A percentile compares a stretch with the other conserved stretches of the same genome.
These are phyloP conservation scores for Phytophthora ohioensis DNA, from an alignment of 352 stramenopile genomes.

Conservation along the genomic window DNA sequence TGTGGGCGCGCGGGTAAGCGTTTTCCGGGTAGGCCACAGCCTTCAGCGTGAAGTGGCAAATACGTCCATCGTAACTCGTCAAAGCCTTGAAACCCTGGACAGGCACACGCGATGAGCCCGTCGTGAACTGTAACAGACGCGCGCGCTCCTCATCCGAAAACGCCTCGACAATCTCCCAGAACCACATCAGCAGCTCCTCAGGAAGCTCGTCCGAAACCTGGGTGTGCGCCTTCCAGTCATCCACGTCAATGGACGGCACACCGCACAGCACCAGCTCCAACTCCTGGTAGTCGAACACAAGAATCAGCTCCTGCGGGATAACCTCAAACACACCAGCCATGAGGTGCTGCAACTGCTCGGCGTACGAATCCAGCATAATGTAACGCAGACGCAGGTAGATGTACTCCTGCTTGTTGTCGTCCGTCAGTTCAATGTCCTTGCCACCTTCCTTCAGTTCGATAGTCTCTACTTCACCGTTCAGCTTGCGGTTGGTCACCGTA, in stretches of 20 bases:
- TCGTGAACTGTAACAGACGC: constrained; percentile 87
- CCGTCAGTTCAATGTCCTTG: constrained; percentile 90
- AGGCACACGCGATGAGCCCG: constrained; percentile 85
- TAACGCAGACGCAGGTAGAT: constrained; percentile 96
- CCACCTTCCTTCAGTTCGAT: constrained; percentile 88
- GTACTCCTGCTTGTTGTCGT: constrained; percentile 98
- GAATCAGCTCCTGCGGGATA: constrained; percentile 90
- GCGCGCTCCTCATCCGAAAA: constrained; percentile 81
- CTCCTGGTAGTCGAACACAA: constrained; percentile 88
- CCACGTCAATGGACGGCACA: constrained; percentile 82
- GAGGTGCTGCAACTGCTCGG: constrained; percentile 93
- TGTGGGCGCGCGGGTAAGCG: constrained; percentile 76
- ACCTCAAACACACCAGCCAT: constrained; percentile 97
- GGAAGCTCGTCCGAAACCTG: constrained; percentile 90
- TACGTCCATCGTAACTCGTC: constrained; percentile 84
- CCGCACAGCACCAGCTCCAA: constrained; percentile 85
- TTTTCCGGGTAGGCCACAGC: constrained; percentile 65
- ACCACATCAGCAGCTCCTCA: constrained; percentile 78
- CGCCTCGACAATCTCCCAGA: constrained; percentile 79
- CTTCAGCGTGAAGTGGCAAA: constrained; percentile 80
- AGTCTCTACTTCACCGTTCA: constrained; percentile 78
- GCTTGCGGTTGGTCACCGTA: constrained; percentile 81
- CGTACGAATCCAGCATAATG: constrained; percentile 95
- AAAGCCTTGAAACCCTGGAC: constrained; percentile 86
- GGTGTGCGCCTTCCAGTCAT: constrained; percentile 86